A percentile compares a stretch with the other conserved stretches of the same genome.
phyloP scores from a whole-genome alignment of 108 stramenopile genomes.

The Aurantiochytrium sp. region DNA sequence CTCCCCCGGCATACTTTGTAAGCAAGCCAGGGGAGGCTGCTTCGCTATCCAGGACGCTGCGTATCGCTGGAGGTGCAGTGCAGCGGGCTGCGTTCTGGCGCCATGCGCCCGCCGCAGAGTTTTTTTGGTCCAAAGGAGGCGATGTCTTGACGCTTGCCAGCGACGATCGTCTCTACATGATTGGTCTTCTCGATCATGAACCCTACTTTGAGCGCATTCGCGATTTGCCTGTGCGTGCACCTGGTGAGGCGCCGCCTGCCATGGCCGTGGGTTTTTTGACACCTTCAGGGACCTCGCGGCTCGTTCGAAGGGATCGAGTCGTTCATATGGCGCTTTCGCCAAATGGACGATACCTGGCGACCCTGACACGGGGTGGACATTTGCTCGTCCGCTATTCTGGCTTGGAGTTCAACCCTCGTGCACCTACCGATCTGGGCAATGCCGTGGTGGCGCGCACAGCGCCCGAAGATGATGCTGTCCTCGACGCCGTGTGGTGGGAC shows the following conservation, averaged over 20 bases:
- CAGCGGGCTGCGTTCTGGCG: not conserved
- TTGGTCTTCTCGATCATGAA: not conserved
- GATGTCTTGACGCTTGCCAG: not conserved
- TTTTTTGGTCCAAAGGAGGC: not conserved
- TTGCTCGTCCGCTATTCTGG: not conserved
- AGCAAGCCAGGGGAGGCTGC: not conserved
- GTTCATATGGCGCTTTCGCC: not conserved
- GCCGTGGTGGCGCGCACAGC: not conserved
- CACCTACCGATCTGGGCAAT: not conserved
- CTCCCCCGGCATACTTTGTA: not conserved
- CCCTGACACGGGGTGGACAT: not conserved
- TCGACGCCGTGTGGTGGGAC: not conserved
- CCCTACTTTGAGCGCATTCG: not conserved
- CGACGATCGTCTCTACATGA: not conserved
- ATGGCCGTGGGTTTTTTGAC: not conserved
- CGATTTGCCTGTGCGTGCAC: not conserved
- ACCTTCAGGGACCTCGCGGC: not conserved
- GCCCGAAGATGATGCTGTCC: not conserved
- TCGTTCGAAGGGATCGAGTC: not conserved
- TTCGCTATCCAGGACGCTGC: not conserved
- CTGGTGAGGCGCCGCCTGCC: not conserved
- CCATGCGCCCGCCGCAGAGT: too few species aligned
- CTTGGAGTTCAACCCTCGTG: not conserved
- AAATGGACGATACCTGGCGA: not conserved
- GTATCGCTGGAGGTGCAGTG: not conserved